phyloP scores from a whole-genome alignment of 2,329 filamentous ascomycete genomes.

The Aspergillus spinulosporus region DNA sequence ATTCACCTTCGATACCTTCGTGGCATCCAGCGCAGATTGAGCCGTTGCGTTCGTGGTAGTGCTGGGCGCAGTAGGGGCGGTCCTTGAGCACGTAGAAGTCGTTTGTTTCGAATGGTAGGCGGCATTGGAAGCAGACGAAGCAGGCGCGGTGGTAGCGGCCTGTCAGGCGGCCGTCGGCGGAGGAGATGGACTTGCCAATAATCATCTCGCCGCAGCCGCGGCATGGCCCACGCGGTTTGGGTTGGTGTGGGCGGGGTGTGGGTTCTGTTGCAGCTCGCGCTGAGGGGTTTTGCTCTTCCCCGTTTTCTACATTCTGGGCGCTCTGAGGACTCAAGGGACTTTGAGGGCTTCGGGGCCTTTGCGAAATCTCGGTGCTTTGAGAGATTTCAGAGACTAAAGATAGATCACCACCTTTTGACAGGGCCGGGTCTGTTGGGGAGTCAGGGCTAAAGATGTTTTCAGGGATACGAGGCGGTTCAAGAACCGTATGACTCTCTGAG shows the following conservation, averaged over 20 bases:
- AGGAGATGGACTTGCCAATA: conserved; percentile 87
- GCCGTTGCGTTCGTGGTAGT: conserved; percentile 89
- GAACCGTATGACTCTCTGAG: conserved; percentile 25
- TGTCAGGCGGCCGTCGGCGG: conserved; percentile 85
- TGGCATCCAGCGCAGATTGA: conserved; percentile 80
- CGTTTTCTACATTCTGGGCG: conserved; percentile 12
- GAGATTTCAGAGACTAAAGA: conserved; percentile 35
- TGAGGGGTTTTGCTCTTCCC: conserved; percentile 14
- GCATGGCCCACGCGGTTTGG: conserved; percentile 69
- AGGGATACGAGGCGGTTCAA: conserved; percentile 34
- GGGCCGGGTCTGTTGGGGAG: conserved; percentile 51
- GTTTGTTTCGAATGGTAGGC: conserved; percentile 75
- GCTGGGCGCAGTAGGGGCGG: conserved; percentile 82
- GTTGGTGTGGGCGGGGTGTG: conserved; percentile 43
- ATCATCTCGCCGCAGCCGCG: conserved; percentile 78
- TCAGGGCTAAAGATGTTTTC: conserved; percentile 41
- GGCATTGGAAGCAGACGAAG: conserved; percentile 87
- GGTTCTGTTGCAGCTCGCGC: conserved; percentile 29
- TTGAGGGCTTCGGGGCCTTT: neutral
- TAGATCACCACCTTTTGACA: conserved; percentile 40
- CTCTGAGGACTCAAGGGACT: conserved; percentile 23
- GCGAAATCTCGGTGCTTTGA: conserved; percentile 2
- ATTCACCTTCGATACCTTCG: conserved; percentile 87
- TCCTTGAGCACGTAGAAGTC: conserved; percentile 92
- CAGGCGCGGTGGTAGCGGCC: conserved; percentile 94